Evolutionary conservation across 192 early-diverging fungal genomes (phyloP).

Genomic region (Backusella tuberculispora): DNA sequence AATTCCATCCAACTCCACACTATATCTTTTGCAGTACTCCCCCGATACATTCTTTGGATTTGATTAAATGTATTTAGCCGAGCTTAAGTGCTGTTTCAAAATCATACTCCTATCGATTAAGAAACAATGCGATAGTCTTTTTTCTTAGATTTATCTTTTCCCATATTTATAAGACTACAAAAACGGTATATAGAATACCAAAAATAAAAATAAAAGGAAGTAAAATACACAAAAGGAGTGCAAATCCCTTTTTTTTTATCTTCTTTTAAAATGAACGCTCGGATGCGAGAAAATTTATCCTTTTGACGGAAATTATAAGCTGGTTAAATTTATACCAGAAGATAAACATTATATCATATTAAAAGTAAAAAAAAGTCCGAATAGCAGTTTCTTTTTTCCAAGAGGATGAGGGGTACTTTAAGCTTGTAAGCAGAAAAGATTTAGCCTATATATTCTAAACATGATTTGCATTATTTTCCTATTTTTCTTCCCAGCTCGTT

Average conservation of each 20-base stretch:
- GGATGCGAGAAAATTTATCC: constrained; percentile 14
- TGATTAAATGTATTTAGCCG: constrained; percentile 18
- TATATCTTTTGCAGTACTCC: not conserved
- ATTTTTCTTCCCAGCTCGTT: not conserved
- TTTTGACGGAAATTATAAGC: constrained; percentile 11
- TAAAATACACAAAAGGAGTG: not conserved
- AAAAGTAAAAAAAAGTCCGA: constrained; percentile 7
- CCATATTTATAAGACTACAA: not conserved
- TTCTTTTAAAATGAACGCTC: not conserved
- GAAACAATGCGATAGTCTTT: not conserved
- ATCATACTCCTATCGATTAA: not conserved
- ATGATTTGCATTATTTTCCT: not conserved
- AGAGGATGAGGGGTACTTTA: not conserved
- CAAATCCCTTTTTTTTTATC: not conserved
- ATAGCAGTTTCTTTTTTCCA: constrained; percentile 5
- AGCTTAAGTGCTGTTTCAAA: constrained; percentile 6
- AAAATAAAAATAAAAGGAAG: not conserved
- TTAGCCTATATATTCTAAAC: constrained; percentile 9
- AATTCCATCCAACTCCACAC: not conserved
- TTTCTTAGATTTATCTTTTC: constrained; percentile 6
- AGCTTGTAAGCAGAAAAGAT: not conserved
- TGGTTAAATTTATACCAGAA: constrained; percentile 15
- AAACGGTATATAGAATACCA: not conserved
- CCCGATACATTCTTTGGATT: not conserved
- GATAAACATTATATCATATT: constrained; percentile 14